Conservation (phyloP, 805 yeast species). For the Kazachstania taianensis region DNA sequence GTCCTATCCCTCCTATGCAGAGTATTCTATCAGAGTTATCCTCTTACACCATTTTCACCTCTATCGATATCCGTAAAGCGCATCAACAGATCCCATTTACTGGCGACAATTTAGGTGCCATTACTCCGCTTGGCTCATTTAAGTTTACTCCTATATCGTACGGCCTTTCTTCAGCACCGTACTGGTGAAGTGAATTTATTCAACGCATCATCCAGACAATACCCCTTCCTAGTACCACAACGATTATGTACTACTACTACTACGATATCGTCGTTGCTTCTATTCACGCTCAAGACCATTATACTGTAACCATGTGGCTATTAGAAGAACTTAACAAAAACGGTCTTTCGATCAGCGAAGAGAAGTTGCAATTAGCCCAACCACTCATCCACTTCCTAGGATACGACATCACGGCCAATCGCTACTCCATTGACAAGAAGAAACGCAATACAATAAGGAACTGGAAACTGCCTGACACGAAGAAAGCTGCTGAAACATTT, state of each 20-base stretch:
- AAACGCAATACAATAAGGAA: not conserved
- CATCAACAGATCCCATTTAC: constrained; percentile 5
- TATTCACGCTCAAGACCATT: not conserved
- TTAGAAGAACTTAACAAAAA: too few species aligned
- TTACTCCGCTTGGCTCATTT: constrained; percentile 4
- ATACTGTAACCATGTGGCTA: too few species aligned
- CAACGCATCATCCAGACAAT: not conserved
- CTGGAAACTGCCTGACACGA: constrained; percentile 3
- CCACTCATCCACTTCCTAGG: not conserved
- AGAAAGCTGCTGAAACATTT: constrained; percentile 2
- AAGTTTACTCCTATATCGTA: constrained; percentile 1
- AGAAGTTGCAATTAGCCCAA: constrained; percentile 2
- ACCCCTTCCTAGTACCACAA: too few species aligned
- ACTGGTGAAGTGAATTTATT: constrained; percentile 6
- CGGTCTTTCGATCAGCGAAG: constrained; percentile 4
- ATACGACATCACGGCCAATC: constrained; percentile 1
- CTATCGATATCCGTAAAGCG: constrained; percentile 6
- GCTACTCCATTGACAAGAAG: constrained; percentile 1
- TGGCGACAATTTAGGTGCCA: constrained; percentile 4
- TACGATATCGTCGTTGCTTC: constrained; percentile 5
- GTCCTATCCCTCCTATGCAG: constrained; percentile 4
- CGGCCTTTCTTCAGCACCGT: constrained; percentile 3
- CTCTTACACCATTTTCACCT: constrained; percentile 3
- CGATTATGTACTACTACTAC: constrained; percentile 3
- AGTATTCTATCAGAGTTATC: constrained; percentile 4